Evolutionary conservation across 2,329 filamentous ascomycete species (phyloP), one percentile per base, ranked within the genome.

Genomic region (Scopulariopsis brevicaulis): DNA sequence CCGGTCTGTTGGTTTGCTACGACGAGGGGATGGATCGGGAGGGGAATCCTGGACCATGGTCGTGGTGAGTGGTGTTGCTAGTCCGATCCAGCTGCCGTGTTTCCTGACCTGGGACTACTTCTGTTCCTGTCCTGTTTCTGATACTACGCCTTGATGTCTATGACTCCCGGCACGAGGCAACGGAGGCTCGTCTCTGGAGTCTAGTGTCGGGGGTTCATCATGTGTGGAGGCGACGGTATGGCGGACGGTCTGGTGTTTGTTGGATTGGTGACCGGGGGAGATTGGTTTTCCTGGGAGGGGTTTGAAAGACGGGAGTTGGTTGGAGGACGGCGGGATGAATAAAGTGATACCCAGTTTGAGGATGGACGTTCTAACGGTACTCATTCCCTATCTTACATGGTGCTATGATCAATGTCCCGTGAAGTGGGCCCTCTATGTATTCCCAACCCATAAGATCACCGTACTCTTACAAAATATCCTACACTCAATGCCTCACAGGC

Each of bases 401-500:
- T 24, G 4, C n/a, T 50, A 22, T 14, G 20, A 6, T 11, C 46
- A 24, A 22, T 24, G n/a, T 32, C 8, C 28, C 28, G 28, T 32
- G 28, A 32, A 32, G 28, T 22, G 22, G 7, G 20, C 8, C 20
- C 6, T 43, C 14, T 43, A 25, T 54, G 11, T 37, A 40, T 37
- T 54, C 10, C 20, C 10, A 35, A 35, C 14, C 24, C 15, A 24
- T 20, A 35, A 37, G n/a, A 15, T n/a, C n/a, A 15, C 20, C n/a
- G 32, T 54, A 4, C 20, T 11, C 11, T 14, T n/a, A 8, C 4
- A 34, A 24, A 53, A 53, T n/a, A 34, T 28, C 25, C 12, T 18
- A 53, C 51, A 50, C 12, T 25, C 53, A 46, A 32, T 57, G 22
- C 22, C 14, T 32, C 28, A 84, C 62, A 55, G 82, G 81, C 20